Base-by-base conservation (phyloP, 2,329 filamentous ascomycete genomes). In the Blastomyces gilchristii region DNA sequence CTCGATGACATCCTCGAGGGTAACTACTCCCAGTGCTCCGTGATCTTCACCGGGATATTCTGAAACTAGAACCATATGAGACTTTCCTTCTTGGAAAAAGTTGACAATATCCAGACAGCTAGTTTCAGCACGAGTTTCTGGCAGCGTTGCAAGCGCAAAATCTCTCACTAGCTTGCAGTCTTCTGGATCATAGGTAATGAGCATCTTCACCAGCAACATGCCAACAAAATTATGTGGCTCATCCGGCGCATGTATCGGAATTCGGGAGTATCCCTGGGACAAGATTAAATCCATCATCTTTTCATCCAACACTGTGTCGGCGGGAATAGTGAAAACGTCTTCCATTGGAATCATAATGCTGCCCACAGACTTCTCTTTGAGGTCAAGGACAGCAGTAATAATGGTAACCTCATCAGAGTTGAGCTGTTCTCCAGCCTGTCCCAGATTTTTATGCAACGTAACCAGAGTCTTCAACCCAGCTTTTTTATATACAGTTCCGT, bases 1-100 rank as follows among this genome's bases (percentile, higher is more conserved):
- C 75, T 99, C 94, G 71, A 99, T 99, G 3, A 99, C 94, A 75
- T 99, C 94, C 74, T 99, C 94, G 1, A 99, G 79, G 0, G 94
- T 99, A 18, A 99, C 91, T 3, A 99, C 94, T 63, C 94, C 94
- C 14, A 96, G 80, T 6, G 92, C 91, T 56, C 94, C 94, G 70
- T 89, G 87, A 70, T 96, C 87, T 68, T 95, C 90, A n/a, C 93
- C 92, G 0, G 94, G 94, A 67, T 79, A 84, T 71, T 96, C 90
- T 0, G 93, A 97, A 9, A 97, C 94, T 37, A 99, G 81, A 0
- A 97, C 93, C 92, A 99, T 96, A 75, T 99, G 94, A 1, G 92
- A 96, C 75, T 99, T 99, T 70, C 94, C 94, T 79, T 99, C 94
- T 76, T 99, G 94, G 80, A 99, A 99, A 77, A 97, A 99, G 78